Evolutionary conservation across 169 alveolate genomes (phyloP).

Genomic region (Besnoitia besnoiti): DNA sequence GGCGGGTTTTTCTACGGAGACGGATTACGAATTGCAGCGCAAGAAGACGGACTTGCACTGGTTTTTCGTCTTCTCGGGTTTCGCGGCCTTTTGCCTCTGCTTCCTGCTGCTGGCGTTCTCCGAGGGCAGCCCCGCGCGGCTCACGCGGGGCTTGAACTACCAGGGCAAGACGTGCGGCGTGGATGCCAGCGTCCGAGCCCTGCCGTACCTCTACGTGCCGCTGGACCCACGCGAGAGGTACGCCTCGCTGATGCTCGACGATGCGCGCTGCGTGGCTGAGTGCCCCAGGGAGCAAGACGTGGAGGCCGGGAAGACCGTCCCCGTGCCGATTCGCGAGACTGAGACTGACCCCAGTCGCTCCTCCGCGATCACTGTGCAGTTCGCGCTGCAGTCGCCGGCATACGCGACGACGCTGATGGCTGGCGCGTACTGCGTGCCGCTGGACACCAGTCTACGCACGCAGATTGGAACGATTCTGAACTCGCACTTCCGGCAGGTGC

Average conservation of each 20-base stretch:
- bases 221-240: constrained; percentile 67
- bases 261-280: constrained; percentile 61
- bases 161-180: constrained; percentile 70
- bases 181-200: constrained; percentile 55
- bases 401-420: constrained; percentile 66
- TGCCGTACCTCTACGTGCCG: constrained; percentile 63
- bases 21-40: not conserved
- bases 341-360: constrained; percentile 7
- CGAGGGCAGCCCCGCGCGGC: constrained; percentile 66
- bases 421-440: constrained; percentile 68
- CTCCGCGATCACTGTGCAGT: constrained; percentile 53
- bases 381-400: constrained; percentile 59
- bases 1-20: not conserved
- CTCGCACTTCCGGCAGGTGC: constrained; percentile 56
- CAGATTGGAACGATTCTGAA: constrained; percentile 41
- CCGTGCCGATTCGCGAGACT: constrained; percentile 54
- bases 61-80: constrained; percentile 18
- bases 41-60: constrained; percentile 51
- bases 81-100: constrained; percentile 8
- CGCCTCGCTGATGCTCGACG: constrained; percentile 50
- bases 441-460: constrained; percentile 58
- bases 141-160: constrained; percentile 62
- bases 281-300: constrained; percentile 66
- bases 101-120: constrained; percentile 55
- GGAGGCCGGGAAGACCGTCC: constrained; percentile 60